Evolutionary conservation across 306 rosid genomes (phyloP).

Genomic region (Trichosanthes cucumerina): DNA sequence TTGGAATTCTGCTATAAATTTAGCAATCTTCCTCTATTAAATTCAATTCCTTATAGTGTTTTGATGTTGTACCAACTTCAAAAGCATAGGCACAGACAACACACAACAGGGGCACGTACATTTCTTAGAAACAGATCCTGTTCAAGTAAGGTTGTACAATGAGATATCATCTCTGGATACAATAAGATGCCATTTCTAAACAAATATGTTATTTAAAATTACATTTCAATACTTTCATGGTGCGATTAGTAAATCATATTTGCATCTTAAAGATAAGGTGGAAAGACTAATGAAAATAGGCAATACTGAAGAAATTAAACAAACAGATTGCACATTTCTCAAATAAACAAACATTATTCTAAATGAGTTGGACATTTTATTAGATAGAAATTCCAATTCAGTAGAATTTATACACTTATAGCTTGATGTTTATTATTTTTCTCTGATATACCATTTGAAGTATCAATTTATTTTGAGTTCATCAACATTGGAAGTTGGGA

Average conservation of each 20-base stretch:
- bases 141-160: no score
- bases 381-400: not conserved
- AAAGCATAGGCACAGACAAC: not conserved
- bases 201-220: not conserved
- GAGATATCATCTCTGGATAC: no score
- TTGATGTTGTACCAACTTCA: not conserved
- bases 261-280: not conserved
- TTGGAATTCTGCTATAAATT: not conserved
- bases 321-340: not conserved
- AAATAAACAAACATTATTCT: not conserved
- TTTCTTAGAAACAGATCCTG: no score
- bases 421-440: not conserved
- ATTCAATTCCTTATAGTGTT: not conserved
- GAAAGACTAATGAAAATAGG: not conserved
- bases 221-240: not conserved
- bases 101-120: not conserved
- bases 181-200: not conserved
- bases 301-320: not conserved
- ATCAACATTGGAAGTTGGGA: no score
- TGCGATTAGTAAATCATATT: not conserved
- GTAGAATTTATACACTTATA: not conserved
- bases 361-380: not conserved
- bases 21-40: not conserved
- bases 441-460: not conserved
- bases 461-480: not conserved